Evolutionary conservation across 2,329 filamentous ascomycete species (phyloP), one percentile per base, ranked within the genome.

Genomic region (Metarhizium sp.): DNA sequence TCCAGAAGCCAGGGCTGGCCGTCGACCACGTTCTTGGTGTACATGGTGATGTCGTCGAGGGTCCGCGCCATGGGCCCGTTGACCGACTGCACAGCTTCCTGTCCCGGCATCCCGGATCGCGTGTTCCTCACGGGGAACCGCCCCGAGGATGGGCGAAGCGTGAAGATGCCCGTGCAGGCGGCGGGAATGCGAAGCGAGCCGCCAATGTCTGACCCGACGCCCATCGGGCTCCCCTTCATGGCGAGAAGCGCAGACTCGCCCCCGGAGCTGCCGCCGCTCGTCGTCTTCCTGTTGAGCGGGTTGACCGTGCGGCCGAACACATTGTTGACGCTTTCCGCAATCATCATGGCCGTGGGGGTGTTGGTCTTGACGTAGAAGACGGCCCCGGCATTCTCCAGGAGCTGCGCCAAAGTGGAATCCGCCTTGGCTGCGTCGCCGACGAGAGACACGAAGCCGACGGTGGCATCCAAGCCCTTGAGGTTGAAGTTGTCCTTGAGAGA

Each of bases 401-500:
- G 58, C 8, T 66, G 59, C 1, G 69, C 71, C 0, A 78, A 66
- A 3, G 69, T 63, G 4, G 75, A 64, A 32, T 79, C 75, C 7
- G 65, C 57, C 3, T 63, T 55, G 0, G 75, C 82, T 0, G 85
- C 82, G 49, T 84, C 74, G 43, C 78, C 76, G 3, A 85, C 81
- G 55, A 86, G 77, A 1, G 78, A 78, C 0, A 79, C 78, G 58
- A 90, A 85, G 5, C 86, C 86, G 1, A 86, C 75, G 0, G 82
- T 84, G 25, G 80, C 73, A 59, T 85, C 82, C 13, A 82, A 73
- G 6, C 82, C 82, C 2, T 67, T 65, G 14, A 87, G 70, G 56
- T 87, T 78, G 73, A 88, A 85, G 63, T 85, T 84, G 69, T 90
- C 86, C 63, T 90, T 90, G 50, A 90, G 75, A 0, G 84, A 83